Evolutionary conservation across 805 yeast genomes (phyloP).

Genomic region (Saccharomycopsis sp.): DNA sequence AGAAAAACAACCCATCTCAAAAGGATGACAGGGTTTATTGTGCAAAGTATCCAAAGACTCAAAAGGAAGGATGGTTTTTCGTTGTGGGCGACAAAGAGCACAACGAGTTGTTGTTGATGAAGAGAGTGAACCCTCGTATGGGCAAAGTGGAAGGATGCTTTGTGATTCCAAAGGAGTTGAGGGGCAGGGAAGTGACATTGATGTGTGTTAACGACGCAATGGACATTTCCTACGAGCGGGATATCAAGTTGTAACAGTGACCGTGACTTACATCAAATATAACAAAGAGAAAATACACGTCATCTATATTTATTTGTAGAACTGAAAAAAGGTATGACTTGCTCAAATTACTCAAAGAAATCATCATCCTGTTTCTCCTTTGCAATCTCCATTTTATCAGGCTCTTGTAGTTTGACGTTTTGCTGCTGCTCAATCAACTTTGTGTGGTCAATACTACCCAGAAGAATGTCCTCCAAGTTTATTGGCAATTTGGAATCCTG

Average conservation of each 20-base stretch:
- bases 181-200: constrained; percentile 39
- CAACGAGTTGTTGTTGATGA: constrained; percentile 53
- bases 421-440: constrained; percentile 13
- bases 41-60: constrained; percentile 81
- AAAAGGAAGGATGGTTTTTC: constrained; percentile 89
- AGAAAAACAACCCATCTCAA: constrained; percentile 44
- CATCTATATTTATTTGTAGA: too few species aligned
- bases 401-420: constrained; percentile 17
- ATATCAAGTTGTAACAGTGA: background rate
- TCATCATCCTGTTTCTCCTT: constrained; percentile 28
- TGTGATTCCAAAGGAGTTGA: constrained; percentile 29
- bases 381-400: constrained; percentile 16
- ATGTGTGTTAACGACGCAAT: constrained; percentile 58
- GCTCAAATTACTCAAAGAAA: constrained; percentile 26
- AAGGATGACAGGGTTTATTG: constrained; percentile 61
- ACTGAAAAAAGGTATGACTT: too few species aligned
- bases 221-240: constrained; percentile 37
- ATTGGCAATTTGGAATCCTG: constrained; percentile 48
- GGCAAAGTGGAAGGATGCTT: constrained; percentile 6
- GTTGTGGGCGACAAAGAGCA: constrained; percentile 43
- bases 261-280: background rate
- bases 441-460: constrained; percentile 26
- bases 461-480: constrained; percentile 38
- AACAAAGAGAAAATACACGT: background rate
- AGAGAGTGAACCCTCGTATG: constrained; percentile 60